A percentile compares a stretch with the other conserved stretches of the same genome.
phyloP scores from a whole-genome alignment of 352 stramenopile genomes.

The Pythium coloratum region DNA sequence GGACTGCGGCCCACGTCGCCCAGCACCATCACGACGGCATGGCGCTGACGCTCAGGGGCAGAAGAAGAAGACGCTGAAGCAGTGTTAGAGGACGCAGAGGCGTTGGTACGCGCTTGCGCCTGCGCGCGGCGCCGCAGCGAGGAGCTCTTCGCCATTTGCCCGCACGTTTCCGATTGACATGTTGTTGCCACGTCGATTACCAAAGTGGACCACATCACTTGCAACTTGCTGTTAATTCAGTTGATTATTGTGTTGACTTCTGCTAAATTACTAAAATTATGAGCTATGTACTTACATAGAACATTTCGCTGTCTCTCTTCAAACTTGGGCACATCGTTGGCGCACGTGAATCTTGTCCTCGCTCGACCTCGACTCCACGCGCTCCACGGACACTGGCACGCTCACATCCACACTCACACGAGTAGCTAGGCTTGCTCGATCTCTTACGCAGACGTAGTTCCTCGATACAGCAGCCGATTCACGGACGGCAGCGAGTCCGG shows the following conservation, averaged over 20 bases:
- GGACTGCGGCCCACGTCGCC: constrained; percentile 96
- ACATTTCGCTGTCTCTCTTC: background rate
- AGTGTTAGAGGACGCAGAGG: background rate
- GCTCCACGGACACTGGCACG: constrained; percentile 1
- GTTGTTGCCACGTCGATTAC: constrained; percentile 24
- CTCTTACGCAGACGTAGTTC: background rate
- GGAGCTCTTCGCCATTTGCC: constrained; percentile 26
- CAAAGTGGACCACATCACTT: constrained; percentile 13
- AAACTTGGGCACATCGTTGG: too few species aligned
- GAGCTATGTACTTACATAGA: constrained; percentile 20
- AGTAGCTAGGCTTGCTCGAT: background rate
- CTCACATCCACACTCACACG: constrained; percentile 4
- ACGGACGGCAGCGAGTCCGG: constrained; percentile 65
- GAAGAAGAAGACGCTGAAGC: background rate
- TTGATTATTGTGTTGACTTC: background rate
- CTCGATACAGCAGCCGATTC: constrained; percentile 54
- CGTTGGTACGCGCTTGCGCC: constrained; percentile 28
- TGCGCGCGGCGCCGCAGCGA: constrained; percentile 31
- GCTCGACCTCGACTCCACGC: background rate
- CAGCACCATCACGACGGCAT: constrained; percentile 92
- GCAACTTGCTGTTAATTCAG: background rate
- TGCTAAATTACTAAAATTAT: constrained; percentile 4
- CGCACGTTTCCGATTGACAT: background rate
- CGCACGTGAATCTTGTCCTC: too few species aligned
- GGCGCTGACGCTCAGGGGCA: constrained; percentile 26